Conservation (phyloP, 352 stramenopile species). For the Globisporangium middletonii region DNA sequence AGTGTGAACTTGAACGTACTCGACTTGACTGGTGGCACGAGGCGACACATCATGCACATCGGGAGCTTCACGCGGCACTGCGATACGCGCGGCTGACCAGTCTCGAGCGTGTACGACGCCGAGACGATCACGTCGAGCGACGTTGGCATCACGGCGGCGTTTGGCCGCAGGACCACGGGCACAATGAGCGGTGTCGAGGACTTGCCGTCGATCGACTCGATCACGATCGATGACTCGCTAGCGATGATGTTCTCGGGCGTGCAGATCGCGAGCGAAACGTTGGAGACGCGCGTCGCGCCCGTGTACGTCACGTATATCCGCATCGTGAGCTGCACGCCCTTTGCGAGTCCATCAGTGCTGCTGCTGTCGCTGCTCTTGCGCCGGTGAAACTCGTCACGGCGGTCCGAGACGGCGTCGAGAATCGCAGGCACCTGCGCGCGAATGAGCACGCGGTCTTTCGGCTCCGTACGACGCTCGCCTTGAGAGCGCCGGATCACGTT, state of each 20-base stretch:
- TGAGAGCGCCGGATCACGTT: slow-evolving; percentile 83
- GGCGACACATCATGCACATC: slow-evolving; percentile 60
- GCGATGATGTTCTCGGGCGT: slow-evolving; percentile 56
- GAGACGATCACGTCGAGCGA: slow-evolving; percentile 58
- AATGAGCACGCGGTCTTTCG: slow-evolving; percentile 74
- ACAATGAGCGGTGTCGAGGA: slow-evolving; percentile 60
- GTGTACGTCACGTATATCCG: slow-evolving; percentile 85
- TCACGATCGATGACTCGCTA: slow-evolving; percentile 57
- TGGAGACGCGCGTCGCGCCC: slow-evolving; percentile 46
- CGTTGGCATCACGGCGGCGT: slow-evolving; percentile 42
- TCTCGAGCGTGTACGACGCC: slow-evolving; percentile 68
- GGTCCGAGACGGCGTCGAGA: slow-evolving; percentile 47
- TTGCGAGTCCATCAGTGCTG: slow-evolving; percentile 1
- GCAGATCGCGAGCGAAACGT: slow-evolving; percentile 72
- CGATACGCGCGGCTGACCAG: slow-evolving; percentile 61
- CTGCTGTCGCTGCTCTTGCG: neutral
- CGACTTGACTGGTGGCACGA: slow-evolving; percentile 73
- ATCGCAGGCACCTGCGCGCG: slow-evolving; percentile 61
- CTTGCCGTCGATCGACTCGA: slow-evolving; percentile 65
- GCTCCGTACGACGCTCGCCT: slow-evolving; percentile 51
- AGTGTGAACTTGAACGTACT: slow-evolving; percentile 87
- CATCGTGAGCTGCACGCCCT: slow-evolving; percentile 59
- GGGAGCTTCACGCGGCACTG: slow-evolving; percentile 63
- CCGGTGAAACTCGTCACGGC: neutral
- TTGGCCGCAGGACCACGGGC: slow-evolving; percentile 48